Evolutionary conservation across 192 early-diverging fungal species (phyloP).

Genomic region (Coemansia biformis): DNA sequence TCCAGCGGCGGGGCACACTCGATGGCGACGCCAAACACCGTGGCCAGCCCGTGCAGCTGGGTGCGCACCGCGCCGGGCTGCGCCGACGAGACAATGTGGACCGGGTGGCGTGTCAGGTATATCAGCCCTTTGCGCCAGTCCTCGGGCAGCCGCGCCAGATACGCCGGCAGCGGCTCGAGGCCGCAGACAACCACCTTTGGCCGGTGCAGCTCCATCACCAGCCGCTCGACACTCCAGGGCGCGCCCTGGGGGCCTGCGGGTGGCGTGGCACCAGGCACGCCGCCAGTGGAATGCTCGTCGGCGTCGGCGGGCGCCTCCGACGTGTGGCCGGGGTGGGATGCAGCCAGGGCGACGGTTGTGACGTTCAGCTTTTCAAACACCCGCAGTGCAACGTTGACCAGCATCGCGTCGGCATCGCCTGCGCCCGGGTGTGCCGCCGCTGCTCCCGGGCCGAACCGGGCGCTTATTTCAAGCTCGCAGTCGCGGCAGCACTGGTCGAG

Average conservation of each 20-base stretch:
- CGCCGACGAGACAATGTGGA: constrained; percentile 26
- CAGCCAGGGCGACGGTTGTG: constrained; percentile 19
- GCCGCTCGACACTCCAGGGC: constrained; percentile 15
- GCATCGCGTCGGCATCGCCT: constrained; percentile 11
- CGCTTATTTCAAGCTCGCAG: constrained; percentile 4
- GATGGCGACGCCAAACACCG: constrained; percentile 21
- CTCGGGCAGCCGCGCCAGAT: constrained; percentile 22
- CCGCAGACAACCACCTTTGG: constrained; percentile 32
- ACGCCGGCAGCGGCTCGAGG: constrained; percentile 31
- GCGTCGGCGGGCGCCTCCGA: not conserved
- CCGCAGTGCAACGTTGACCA: constrained; percentile 29
- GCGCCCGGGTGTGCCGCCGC: not conserved
- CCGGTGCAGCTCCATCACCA: constrained; percentile 21
- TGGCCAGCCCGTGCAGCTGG: constrained; percentile 30
- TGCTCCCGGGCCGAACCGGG: constrained; percentile 1
- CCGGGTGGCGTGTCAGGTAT: constrained; percentile 23
- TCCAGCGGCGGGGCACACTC: constrained; percentile 27
- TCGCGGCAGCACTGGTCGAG: constrained; percentile 22
- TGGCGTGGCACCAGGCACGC: not conserved
- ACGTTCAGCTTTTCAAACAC: constrained; percentile 26
- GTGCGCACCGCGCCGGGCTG: constrained; percentile 37
- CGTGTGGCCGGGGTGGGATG: not conserved
- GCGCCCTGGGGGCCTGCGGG: not conserved
- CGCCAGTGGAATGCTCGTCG: too few species aligned
- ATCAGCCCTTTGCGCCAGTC: constrained; percentile 27